Base-by-base conservation (phyloP, 208 protist species). In the Leishmania martiniquensis region DNA sequence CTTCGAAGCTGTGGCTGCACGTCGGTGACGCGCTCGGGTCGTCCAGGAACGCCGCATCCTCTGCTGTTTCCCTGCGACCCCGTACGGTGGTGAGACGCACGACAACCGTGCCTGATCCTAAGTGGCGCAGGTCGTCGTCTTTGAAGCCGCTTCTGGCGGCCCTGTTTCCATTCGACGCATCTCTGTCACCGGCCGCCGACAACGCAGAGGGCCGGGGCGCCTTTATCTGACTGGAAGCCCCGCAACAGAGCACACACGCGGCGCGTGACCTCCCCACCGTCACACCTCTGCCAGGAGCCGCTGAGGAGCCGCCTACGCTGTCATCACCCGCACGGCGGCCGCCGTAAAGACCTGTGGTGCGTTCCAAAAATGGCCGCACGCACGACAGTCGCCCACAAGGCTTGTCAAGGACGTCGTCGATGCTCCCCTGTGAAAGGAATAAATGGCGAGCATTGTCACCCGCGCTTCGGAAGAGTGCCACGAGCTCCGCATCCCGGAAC, bases 361-460 rank as follows among this genome's bases (percentile, higher is more conserved):
- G 37, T 80, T 85, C 32, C 55, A 70, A 37, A 92, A 82, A 82
- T 81, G 90, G 47, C 79, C 73, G 44, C 88, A 85, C 49, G 84
- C 83, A 57, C 80, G 86, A 25, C 67, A 85, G 68, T 54, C 84
- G 66, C 71, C 89, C 49, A 39, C 68, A 39, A 20, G 74, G 76
- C 59, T 75, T 67, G 47, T 76, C 80, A 52, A 97, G 93, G 37
- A 97, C 88, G 63, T 97, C 93, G 67, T 95, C 93, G 65, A 97
- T 89, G 83, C 93, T 97, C 63, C 93, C 93, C 68, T 94, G 93
- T 0, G 91, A 94, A 4, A 97, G 87, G 34, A 97, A 74, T n/a
- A 95, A 78, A 57, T 95, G 93, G 2, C 90, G 84, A 29, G 87
- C 86, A 6, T 71, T 52, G 51, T 72, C 73, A 17, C 76, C 82